Base-by-base conservation (phyloP, 2,329 filamentous ascomycete genomes). In the Cladosporium sp. region DNA sequence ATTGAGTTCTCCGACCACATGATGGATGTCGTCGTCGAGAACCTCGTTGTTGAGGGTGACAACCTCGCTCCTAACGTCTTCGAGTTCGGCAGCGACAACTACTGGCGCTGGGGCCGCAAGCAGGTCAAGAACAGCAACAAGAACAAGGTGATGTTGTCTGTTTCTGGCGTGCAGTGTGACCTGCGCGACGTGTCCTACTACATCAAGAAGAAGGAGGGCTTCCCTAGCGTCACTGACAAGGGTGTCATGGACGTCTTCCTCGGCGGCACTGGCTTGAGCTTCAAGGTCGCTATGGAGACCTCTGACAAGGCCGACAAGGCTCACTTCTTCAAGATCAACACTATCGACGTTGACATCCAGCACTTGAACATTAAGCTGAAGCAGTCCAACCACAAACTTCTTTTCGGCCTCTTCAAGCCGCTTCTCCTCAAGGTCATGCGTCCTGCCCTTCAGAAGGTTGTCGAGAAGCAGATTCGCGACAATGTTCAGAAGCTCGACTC, bases 271-370 rank as follows among this genome's bases (percentile, higher is more conserved):
- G 95, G 95, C 39, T 89, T 99, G 77, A 91, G 90, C 74, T 97
- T 98, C 86, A 93, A 93, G 79, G 88, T 98, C 75, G 91, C 92
- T 76, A 85, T 97, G 71, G 91, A 93, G 65, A 93, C 89, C 56
- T 89, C 92, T 2, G 88, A 94, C 61, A 86, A 89, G 76, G 84
- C 83, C 23, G 93, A 97, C 73, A 82, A 84, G 30, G 87, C 91
- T 73, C 88, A 95, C 78, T 95, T 96, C 81, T 94, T 98, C 86
- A 97, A 97, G 86, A 86, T 98, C 67, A 92, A 96, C 75, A 93
- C 91, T 78, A 90, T 76, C 61, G 69, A 64, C 28, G 74, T 76
- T 60, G 74, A 76, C 66, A 71, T 76, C 67, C 72, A 75, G 71
- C 74, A 76, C 70, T 66, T 76, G 68, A 72, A 75, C 69, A 89